Base-by-base conservation (phyloP, 306 rosid species). In the Rosa chinensis region DNA sequence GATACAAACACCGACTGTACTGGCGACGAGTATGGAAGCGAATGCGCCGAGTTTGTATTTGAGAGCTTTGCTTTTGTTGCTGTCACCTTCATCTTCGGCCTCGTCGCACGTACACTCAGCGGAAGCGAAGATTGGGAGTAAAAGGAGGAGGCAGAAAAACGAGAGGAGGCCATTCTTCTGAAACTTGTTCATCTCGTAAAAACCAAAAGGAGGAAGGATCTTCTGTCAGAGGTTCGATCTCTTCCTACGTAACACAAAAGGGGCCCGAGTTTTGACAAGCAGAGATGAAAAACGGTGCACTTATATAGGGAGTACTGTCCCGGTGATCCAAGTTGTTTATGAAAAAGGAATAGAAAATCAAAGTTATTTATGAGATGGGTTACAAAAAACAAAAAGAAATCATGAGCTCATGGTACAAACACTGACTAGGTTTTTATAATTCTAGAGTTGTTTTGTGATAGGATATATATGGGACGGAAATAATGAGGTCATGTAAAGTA, bases 1-100 rank as follows among this genome's bases (percentile, higher is more conserved):
- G 0, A 94, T 85, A 18, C 85, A 73, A 17, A 94, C 92, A 0
- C 98, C 94, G 1, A 90, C 1, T 20, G 91, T 84, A 53, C 97
- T 81, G 0, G 93, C 93, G 0, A 85, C 2, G 0, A 93, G 80
- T 3, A 93, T 93, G 0, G 95, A 82, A 3, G 81, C 78, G 1
- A 93, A 72, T 17, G 92, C 97, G 0, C 25, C 91, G 8, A 91
- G 6, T 72, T 90, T 91, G 81, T 85, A 90, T 1, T 49, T 85
- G 0, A 81, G 50, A 0, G 95, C 97, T 61, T 83, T 23, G 0
- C 28, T 1, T 83, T 52, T 85, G 48, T 90, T 28, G 0, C 72
- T 52, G 0, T n/a, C 70, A 14, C 74, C 78, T 0, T 70, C 83
- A 0, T 62, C 84, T 0, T 82, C 88, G 4, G 28, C n/a, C n/a